Conservation (phyloP, 2,329 filamentous ascomycete genomes). For the Pseudogymnoascus sp. region DNA sequence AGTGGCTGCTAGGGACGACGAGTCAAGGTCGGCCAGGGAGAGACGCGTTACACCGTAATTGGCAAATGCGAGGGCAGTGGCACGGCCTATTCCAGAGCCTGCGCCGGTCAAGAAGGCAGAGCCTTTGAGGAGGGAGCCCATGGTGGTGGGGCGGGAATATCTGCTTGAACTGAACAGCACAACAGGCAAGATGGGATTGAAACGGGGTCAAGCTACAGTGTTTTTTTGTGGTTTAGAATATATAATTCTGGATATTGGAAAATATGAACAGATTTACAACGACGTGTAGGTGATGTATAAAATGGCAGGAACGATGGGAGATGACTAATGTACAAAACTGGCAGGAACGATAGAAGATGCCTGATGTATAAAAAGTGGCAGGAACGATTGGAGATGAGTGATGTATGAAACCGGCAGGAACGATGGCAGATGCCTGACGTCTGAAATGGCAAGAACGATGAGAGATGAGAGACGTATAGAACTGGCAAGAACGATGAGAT, state of each 20-base stretch:
- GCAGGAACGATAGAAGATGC: background rate
- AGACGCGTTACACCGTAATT: conserved; percentile 40
- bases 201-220: background rate
- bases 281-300: background rate
- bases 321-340: background rate
- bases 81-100: conserved; percentile 41
- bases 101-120: conserved; percentile 44
- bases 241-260: background rate
- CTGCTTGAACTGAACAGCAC: background rate
- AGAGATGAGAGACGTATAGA: background rate
- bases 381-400: background rate
- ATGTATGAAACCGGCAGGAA: background rate
- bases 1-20: conserved; percentile 27
- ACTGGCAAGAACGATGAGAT: background rate
- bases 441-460: background rate
- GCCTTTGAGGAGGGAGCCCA: conserved; percentile 37
- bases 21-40: conserved; percentile 41
- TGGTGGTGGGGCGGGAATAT: conserved; percentile 15
- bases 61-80: conserved; percentile 41
- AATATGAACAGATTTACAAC: background rate
- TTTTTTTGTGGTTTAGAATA: background rate
- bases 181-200: background rate
- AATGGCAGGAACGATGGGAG: background rate
- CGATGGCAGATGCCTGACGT: background rate
- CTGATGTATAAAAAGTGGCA: background rate